Evolutionary conservation across 148 eudicot species (phyloP), one percentile per base, ranked within the genome.

Genomic region (Fagopyrum esculentum): DNA sequence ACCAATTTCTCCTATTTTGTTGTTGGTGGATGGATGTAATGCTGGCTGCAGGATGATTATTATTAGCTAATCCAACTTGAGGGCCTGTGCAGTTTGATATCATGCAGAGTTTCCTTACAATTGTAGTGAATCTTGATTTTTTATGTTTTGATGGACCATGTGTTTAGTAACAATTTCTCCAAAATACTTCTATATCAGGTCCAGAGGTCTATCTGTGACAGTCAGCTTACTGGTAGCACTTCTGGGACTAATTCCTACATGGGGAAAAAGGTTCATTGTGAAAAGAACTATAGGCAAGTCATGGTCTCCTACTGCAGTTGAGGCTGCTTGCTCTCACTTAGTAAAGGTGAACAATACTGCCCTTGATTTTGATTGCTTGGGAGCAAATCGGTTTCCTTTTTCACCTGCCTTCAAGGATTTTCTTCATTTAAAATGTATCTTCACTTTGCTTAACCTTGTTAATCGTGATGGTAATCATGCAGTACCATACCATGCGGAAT

Each of bases 401-500:
- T 61, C 69, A 63, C 12, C 6, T 5, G 16, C 40, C 1, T 3
- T 26, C 12, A 11, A 10, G 13, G 43, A 11, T 60, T 11, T 9
- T 60, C 66, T 22, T 22, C 11, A 30, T 4, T 60, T 60, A 22
- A 60, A 2, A 60, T 60, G 66, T 60, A 60, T 8, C 66, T 26
- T 26, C 35, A 60, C 35, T 54, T 54, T 54, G 59, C 26, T 16
- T 45, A n/a, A 9, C 50, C 29, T 57, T 74, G 0, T 16, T 57
- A 9, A 59, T 59, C 40, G 71, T 66, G 70, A 66, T 66, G 2
- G 12, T 15, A 19, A 44, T 74, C 45, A 59, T 73, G 84, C 93
- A 88, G 96, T 93, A 93, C 82, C 93, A 93, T 79, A 82, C 84
- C n/a, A 76, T 89, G 73, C 86, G 84, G 70, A 93, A 91, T 82